Percentiles rank a stretch among this genome's conserved stretches.
Evolutionary conservation across 192 early-diverging fungal species (phyloP).

Genomic region (Thoreauomyces humboldtii): DNA sequence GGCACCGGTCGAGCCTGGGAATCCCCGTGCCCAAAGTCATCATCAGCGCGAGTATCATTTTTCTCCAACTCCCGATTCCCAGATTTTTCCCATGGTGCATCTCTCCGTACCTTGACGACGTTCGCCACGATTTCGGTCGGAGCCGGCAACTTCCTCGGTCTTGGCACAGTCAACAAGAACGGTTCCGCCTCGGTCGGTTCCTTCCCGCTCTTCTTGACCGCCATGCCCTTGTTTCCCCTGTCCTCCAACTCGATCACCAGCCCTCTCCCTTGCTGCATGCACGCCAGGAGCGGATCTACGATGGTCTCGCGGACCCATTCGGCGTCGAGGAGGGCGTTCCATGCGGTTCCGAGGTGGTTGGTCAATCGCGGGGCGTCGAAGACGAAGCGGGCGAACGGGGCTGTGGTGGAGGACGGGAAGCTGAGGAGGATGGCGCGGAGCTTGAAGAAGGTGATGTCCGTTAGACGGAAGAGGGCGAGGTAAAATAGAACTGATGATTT

Average conservation of each 20-base stretch:
- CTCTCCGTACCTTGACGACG: slow-evolving; percentile 32
- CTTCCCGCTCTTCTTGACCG: slow-evolving; percentile 33
- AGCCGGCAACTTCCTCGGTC: slow-evolving; percentile 35
- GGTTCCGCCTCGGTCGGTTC: slow-evolving; percentile 34
- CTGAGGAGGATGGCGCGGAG: slow-evolving; percentile 33
- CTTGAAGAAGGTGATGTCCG: slow-evolving; percentile 35
- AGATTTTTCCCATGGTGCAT: too few species aligned
- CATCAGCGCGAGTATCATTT: not conserved
- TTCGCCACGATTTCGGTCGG: slow-evolving; percentile 28
- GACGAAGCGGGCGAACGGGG: slow-evolving; percentile 42
- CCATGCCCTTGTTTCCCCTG: slow-evolving; percentile 36
- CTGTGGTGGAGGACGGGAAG: slow-evolving; percentile 38
- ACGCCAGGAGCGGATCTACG: slow-evolving; percentile 34
- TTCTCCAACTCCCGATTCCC: too few species aligned
- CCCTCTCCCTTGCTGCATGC: slow-evolving; percentile 21
- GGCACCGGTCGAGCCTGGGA: slow-evolving; percentile 40
- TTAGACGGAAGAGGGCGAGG: slow-evolving; percentile 44
- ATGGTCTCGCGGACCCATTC: slow-evolving; percentile 39
- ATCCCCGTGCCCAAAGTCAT: not conserved
- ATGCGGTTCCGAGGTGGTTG: slow-evolving; percentile 7
- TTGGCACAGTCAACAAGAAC: slow-evolving; percentile 45
- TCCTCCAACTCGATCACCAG: slow-evolving; percentile 33
- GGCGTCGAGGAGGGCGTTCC: slow-evolving; percentile 20
- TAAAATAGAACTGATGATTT: slow-evolving; percentile 34
- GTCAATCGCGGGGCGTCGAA: slow-evolving; percentile 34